A percentile compares a stretch with the other conserved stretches of the same genome.
Evolutionary conservation across 1,139 yeast genomes (phyloP).

Genomic region (Geotrichum restrictum): DNA sequence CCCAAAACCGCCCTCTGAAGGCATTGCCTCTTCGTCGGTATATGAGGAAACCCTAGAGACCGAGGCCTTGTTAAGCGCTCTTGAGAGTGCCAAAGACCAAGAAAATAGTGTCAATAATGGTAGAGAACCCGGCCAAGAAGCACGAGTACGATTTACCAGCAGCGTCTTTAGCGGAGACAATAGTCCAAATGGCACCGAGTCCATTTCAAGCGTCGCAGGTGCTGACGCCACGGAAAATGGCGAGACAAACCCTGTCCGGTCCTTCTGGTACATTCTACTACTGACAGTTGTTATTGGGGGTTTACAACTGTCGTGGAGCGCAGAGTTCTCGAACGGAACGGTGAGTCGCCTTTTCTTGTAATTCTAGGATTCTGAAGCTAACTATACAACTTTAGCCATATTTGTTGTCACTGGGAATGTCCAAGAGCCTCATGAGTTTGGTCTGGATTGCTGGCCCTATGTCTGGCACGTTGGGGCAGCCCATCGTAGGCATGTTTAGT

Average conservation of each 20-base stretch:
- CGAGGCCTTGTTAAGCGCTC: neutral
- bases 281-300: conserved; percentile 50
- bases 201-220: neutral
- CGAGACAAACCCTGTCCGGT: conserved; percentile 41
- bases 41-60: too few species aligned
- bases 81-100: neutral
- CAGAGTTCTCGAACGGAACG: conserved; percentile 54
- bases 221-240: neutral
- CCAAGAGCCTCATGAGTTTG: conserved; percentile 50
- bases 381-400: conserved; percentile 23
- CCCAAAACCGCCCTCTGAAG: too few species aligned
- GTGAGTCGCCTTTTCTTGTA: conserved; percentile 35
- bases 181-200: neutral
- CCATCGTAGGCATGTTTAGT: conserved; percentile 53
- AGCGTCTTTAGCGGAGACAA: neutral
- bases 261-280: conserved; percentile 44
- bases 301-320: conserved; percentile 52
- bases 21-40: too few species aligned
- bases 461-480: conserved; percentile 58
- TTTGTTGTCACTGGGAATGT: conserved; percentile 50
- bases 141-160: conserved; percentile 3
- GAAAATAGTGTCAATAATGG: neutral
- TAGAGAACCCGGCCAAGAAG: neutral
- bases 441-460: conserved; percentile 64
- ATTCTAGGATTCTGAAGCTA: neutral